Evolutionary conservation across 2,329 filamentous ascomycete genomes (phyloP).

Genomic region (Coniochaeta prunicola): DNA sequence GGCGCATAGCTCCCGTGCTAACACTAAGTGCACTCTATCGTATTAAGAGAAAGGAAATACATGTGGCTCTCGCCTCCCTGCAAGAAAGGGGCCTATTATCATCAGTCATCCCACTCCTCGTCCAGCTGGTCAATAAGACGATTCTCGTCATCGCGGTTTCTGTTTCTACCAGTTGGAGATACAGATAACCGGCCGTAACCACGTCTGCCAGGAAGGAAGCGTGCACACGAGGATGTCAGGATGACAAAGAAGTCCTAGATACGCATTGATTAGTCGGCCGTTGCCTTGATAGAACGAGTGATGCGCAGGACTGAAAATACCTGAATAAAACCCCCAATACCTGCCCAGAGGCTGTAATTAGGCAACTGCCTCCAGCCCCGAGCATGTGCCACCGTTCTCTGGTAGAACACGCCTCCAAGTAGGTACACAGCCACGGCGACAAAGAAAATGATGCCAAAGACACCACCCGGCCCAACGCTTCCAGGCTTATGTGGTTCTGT

Average conservation of each 20-base stretch:
- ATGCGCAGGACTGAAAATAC: constrained; percentile 42
- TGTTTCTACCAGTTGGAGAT: constrained; percentile 40
- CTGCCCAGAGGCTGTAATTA: constrained; percentile 89
- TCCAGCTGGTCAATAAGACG: constrained; percentile 91
- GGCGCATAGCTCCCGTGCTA: background rate
- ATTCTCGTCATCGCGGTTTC: constrained; percentile 75
- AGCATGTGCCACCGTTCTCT: constrained; percentile 88
- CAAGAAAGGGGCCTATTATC: background rate
- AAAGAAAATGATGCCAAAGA: constrained; percentile 81
- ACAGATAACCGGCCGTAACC: constrained; percentile 61
- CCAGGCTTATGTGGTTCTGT: constrained; percentile 65
- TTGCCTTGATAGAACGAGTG: background rate
- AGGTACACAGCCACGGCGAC: constrained; percentile 80
- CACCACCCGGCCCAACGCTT: constrained; percentile 60
- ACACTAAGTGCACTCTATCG: background rate
- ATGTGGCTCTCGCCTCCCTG: background rate
- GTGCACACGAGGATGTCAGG: constrained; percentile 60
- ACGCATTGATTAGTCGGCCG: constrained; percentile 3
- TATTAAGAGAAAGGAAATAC: background rate
- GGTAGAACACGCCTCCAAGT: constrained; percentile 89
- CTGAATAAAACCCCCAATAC: constrained; percentile 75
- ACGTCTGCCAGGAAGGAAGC: constrained; percentile 54
- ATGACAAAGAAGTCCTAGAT: constrained; percentile 59
- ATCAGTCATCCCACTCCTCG: constrained; percentile 86
- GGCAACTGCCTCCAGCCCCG: constrained; percentile 92